Base-by-base conservation (phyloP, 1,139 yeast species). In the Scheffersomyces illinoinensis region DNA sequence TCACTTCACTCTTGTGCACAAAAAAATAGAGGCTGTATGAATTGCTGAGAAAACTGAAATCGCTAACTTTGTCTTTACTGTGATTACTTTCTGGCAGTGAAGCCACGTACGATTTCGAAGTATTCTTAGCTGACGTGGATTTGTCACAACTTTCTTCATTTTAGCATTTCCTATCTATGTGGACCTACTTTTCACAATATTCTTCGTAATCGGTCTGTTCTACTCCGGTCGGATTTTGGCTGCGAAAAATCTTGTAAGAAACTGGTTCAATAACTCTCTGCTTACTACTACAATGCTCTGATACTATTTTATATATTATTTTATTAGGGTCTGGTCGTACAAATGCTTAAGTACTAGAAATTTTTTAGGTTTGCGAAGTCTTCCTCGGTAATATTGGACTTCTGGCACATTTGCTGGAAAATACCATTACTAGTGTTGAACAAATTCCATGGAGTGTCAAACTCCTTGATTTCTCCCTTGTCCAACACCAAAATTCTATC, bases 401-500 rank as follows among this genome's bases (percentile, higher is more conserved):
- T 76, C 39, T 75, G 73, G 64, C 83, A 79, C 79, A 79, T 76
- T 58, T 71, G 72, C 57, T 74, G 71, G 66, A 79, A 79, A 18
- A 73, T 69, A 47, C 90, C 81, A 26, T 72, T 75, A 23, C 73
- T 68, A n/a, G 72, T 62, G 18, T 66, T 65, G 67, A 75, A 89
- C 62, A 88, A 74, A 52, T 68, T 71, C 65, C 68, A 64, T 17
- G 89, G 89, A 1, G 82, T 76, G 65, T 85, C 93, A 67, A 82
- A 85, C 69, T 89, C 92, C 46, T 75, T 79, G 50, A 87, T 76
- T 61, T 80, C 80, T 59, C 93, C 93, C 56, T 81, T 76, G 58
- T 89, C 93, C 70, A 89, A 71, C 12, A 89, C 93, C 64, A 89
- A 68, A 54, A 89, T 85, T 58, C 83, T 76, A 71, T 89, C 93